phyloP scores from a whole-genome alignment of 2,329 filamentous ascomycete genomes.

The Colletotrichum viniferum region DNA sequence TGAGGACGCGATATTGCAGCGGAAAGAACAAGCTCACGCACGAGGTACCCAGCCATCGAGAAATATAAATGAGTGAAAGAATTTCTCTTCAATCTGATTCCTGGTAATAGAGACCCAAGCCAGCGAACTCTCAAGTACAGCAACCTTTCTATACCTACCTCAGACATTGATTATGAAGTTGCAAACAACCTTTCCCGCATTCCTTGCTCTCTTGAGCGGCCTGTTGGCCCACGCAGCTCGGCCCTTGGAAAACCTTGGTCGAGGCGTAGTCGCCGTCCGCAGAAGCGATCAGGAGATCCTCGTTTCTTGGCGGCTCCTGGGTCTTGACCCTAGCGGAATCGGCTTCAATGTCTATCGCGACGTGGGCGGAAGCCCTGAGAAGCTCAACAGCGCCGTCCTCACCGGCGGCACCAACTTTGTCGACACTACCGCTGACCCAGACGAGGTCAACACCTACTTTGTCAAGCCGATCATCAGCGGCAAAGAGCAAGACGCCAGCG shows the following conservation, averaged over 20 bases:
- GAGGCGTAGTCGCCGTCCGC: conserved; percentile 26
- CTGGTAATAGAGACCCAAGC: fast-evolving
- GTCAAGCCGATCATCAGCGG: conserved; percentile 22
- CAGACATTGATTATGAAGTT: not conserved
- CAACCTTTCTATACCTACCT: not conserved
- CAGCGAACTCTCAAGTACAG: fast-evolving
- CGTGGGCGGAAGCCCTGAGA: not conserved
- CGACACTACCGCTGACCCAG: conserved; percentile 13
- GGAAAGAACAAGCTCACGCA: not conserved
- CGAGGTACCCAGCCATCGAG: not conserved
- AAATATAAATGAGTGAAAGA: not conserved
- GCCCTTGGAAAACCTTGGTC: conserved; percentile 24
- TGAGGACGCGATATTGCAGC: not conserved
- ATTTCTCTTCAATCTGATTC: fast-evolving
- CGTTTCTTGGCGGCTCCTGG: conserved; percentile 24
- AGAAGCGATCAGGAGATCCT: conserved; percentile 20
- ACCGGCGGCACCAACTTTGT: conserved; percentile 25
- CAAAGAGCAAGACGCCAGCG: conserved; percentile 15
- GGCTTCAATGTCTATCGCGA: conserved; percentile 26
- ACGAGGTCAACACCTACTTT: conserved; percentile 23
- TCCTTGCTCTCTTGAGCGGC: not conserved
- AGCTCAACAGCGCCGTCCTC: conserved; percentile 20
- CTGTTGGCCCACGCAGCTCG: not conserved
- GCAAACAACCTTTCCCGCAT: fast-evolving
- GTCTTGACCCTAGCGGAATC: conserved; percentile 25